Evolutionary conservation across 495 filamentous ascomycete genomes (phyloP), one percentile per base, ranked within the genome.

Genomic region (Parathielavia appendiculata): DNA sequence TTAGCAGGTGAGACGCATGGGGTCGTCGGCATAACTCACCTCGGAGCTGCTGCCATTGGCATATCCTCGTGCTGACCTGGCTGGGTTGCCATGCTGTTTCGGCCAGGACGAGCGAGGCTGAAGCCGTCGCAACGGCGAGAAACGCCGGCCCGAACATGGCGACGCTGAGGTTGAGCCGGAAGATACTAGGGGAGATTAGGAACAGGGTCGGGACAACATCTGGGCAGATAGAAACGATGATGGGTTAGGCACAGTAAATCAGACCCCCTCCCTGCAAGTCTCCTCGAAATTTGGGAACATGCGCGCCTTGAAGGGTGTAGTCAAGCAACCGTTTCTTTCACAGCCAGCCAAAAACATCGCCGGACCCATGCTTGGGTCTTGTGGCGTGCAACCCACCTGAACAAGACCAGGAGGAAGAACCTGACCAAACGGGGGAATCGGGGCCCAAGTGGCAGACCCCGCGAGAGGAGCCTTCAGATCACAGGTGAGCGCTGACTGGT

Each of bases 61-160:
- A 87, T 67, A 86, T 76, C 11, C 78, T 81, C 13, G 77, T 70
- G 64, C 79, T 82, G 48, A 75, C 66, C 62, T 83, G 76, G 46
- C 64, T 56, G 4, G 56, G 2, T 23, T 36, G 1, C 79, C 80
- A 81, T 60, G 53, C 30, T 57, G 58, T 44, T 74, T 78, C 52
- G 56, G 66, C 52, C 55, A 53, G 46, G 58, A 50, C 68, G 19
- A 63, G 58, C 22, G 69, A 63, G 35, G 62, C 62, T 22, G 61
- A 56, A 17, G 58, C 60, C 56, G 62, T 54, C 57, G 60, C 46
- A 47, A 65, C 58, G 47, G 62, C 64, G 36, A 71, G 39, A 34
- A 62, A 9, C 17, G n/a, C 47, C 46, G 56, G 44, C 16, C 55
- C 57, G 45, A 60, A 13, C 65, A 71, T 69, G 39, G 39, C 54